These are phyloP conservation scores for Teratosphaeria viscida DNA, from an alignment of 2,329 filamentous ascomycete species.

Conservation along the genomic window DNA sequence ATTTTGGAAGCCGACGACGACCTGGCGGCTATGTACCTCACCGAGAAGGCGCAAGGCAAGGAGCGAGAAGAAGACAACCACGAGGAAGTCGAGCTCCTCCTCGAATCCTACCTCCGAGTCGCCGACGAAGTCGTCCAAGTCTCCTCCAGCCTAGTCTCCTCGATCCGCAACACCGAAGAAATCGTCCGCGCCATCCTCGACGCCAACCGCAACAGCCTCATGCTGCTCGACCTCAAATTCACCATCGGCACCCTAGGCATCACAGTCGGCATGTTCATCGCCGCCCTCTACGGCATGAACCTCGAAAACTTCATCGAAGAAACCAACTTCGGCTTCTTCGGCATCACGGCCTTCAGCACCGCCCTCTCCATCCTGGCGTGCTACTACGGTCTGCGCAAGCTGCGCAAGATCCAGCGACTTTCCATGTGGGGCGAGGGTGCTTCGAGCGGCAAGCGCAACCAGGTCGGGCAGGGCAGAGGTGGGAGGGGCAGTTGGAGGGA, in stretches of 20 bases:
- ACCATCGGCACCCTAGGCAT: constrained; percentile 91
- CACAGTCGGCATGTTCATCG: constrained; percentile 86
- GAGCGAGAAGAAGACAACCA: constrained; percentile 73
- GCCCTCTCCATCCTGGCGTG: constrained; percentile 67
- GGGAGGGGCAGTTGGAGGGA: constrained; percentile 22
- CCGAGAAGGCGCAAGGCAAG: constrained; percentile 70
- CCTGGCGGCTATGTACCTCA: constrained; percentile 86
- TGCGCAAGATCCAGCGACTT: constrained; percentile 77
- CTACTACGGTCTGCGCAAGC: constrained; percentile 70
- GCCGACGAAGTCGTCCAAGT: constrained; percentile 97
- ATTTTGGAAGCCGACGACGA: constrained; percentile 94
- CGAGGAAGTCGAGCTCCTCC: constrained; percentile 89
- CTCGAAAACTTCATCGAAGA: constrained; percentile 98
- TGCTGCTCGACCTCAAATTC: constrained; percentile 94
- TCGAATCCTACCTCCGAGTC: constrained; percentile 96
- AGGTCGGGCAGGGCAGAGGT: constrained; percentile 6
- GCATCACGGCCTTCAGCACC: constrained; percentile 61
- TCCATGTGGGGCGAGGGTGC: constrained; percentile 64
- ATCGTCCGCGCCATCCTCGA: constrained; percentile 96
- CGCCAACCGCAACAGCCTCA: constrained; percentile 94
- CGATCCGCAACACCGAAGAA: constrained; percentile 95
- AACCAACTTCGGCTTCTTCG: constrained; percentile 72
- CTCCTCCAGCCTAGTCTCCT: constrained; percentile 81
- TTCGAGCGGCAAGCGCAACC: constrained; percentile 10
- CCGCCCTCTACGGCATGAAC: constrained; percentile 99